A percentile compares a stretch with the other conserved stretches of the same genome.
Conservation (phyloP, 805 yeast species). For the Candida parachauliodes region DNA sequence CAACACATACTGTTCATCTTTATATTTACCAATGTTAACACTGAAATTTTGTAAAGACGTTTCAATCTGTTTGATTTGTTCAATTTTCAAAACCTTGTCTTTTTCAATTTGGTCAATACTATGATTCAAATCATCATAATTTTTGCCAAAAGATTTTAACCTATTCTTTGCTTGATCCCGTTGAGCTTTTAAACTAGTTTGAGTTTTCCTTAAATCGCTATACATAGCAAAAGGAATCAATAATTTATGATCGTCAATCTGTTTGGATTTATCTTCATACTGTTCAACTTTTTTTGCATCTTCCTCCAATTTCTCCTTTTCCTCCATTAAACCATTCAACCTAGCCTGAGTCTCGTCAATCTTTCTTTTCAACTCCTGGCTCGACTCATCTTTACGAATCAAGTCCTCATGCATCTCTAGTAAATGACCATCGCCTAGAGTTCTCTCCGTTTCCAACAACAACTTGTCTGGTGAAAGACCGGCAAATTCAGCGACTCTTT, state of each 20-base stretch:
- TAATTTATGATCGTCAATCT: constrained; percentile 33
- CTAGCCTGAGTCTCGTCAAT: constrained; percentile 25
- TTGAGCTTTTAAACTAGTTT: constrained; percentile 28
- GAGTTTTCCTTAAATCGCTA: constrained; percentile 32
- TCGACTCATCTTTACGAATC: constrained; percentile 44
- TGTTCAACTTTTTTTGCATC: constrained; percentile 46
- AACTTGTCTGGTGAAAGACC: constrained; percentile 71
- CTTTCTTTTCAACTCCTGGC: constrained; percentile 23
- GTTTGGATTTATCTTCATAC: constrained; percentile 43
- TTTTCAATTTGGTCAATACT: constrained; percentile 3
- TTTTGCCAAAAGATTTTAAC: constrained; percentile 22
- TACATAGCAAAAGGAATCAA: constrained; percentile 40
- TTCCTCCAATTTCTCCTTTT: constrained; percentile 37
- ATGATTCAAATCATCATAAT: constrained; percentile 21
- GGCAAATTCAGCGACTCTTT: constrained; percentile 90
- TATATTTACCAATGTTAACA: not conserved
- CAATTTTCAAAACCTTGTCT: not conserved
- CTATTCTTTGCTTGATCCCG: constrained; percentile 34
- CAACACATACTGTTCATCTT: not conserved
- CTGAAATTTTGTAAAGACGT: not conserved
- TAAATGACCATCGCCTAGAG: constrained; percentile 63
- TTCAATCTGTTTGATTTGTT: not conserved
- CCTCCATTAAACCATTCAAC: constrained; percentile 30
- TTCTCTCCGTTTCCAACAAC: constrained; percentile 73
- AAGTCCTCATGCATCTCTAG: constrained; percentile 54